These are phyloP conservation scores for Barbatosphaeria neglecta DNA, from an alignment of 495 filamentous ascomycete species.

Conservation along the genomic window DNA sequence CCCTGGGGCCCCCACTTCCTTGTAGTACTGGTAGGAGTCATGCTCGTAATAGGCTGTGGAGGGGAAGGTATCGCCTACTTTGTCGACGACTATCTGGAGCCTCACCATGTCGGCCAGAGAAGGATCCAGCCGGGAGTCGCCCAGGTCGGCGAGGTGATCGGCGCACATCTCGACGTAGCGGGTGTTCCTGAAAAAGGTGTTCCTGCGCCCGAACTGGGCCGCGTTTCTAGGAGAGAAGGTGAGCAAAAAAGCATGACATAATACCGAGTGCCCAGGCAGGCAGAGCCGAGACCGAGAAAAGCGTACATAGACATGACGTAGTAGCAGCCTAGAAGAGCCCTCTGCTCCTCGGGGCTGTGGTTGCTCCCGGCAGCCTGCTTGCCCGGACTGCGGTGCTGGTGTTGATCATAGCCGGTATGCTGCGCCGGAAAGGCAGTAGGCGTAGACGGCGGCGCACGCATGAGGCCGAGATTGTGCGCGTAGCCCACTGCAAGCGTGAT, in stretches of 20 bases:
- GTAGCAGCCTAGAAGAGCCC: constrained; percentile 19
- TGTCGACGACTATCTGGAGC: constrained; percentile 15
- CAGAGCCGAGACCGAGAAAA: no score
- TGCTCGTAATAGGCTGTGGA: background rate
- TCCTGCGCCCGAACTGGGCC: constrained; percentile 16
- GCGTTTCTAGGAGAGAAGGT: constrained; percentile 11
- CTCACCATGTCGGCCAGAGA: constrained; percentile 15
- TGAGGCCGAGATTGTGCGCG: constrained; percentile 23
- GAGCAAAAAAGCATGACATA: background rate
- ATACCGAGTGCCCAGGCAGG: background rate
- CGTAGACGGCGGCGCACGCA: constrained; percentile 6
- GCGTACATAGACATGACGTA: constrained; percentile 21
- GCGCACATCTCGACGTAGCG: constrained; percentile 13
- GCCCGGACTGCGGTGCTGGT: background rate
- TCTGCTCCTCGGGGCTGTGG: constrained; percentile 17
- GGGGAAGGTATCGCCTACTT: constrained; percentile 11
- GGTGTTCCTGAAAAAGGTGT: constrained; percentile 6
- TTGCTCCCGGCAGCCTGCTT: constrained; percentile 1
- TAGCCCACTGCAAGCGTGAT: constrained; percentile 19
- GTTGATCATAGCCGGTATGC: constrained; percentile 3
- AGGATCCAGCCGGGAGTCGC: constrained; percentile 15
- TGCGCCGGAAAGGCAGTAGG: constrained; percentile 9
- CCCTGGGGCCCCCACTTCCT: background rate
- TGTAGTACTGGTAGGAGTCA: background rate
- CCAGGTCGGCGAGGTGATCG: constrained; percentile 9